Evolutionary conservation across 2,329 filamentous ascomycete species (phyloP), one percentile per base, ranked within the genome.

Genomic region (Cordyceps javanica): DNA sequence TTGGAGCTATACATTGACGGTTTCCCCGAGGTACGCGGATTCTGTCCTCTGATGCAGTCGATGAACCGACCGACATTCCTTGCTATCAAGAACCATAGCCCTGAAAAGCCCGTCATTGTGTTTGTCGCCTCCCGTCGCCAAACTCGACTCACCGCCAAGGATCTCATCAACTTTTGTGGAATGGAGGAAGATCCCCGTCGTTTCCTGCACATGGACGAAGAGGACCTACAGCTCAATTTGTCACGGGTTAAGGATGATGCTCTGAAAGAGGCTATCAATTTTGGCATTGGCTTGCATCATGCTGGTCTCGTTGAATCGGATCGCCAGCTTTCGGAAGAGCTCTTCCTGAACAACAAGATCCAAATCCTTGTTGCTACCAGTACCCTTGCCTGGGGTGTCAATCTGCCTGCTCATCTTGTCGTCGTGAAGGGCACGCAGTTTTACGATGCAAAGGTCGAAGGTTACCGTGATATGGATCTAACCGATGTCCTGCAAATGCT

Each of bases 401-500:
- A 99, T 70, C 77, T 99, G 66, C 95, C 95, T 0, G 94, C 95
- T 2, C 95, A 99, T 74, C 79, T 99, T 5, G 94, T 99, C 3
- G 90, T 99, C 1, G 95, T 99, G 60, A 99, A 99, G 72, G 94
- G 94, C 55, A 99, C 94, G 0, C 95, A 99, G 67, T 99, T 90
- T 75, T 99, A 95, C 69, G 94, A 99, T 66, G 94, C 94, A 39
- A 99, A 99, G 73, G 94, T 90, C 5, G 94, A 97, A 75, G 93
- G 89, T 0, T 99, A 99, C 75, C 94, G 90, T 69, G 95, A 99
- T 71, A 99, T 99, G 95, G 94, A 99, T 70, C 76, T 99, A 59
- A 99, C 94, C 0, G 94, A 99, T 73, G 94, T 99, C 32, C 77
- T 99, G 61, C 94, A 99, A 73, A 99, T 99, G 94, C 79, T 99